Evolutionary conservation across 2,329 filamentous ascomycete species (phyloP).

Genomic region (Myriosclerotinia curreyana): DNA sequence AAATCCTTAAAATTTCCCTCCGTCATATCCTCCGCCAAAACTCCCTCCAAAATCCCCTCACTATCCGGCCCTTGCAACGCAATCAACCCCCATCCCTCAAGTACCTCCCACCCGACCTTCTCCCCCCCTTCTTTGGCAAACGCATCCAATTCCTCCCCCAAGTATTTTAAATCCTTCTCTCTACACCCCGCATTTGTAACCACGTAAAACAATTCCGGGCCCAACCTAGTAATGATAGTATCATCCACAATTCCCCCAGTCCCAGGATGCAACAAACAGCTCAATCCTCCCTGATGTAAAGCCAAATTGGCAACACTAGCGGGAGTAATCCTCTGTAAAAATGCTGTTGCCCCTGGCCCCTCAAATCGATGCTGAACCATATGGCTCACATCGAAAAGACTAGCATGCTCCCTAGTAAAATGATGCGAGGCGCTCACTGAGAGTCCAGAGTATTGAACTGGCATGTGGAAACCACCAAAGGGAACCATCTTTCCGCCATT

Average conservation of each 20-base stretch:
- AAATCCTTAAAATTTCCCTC: conserved; percentile 58
- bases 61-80: conserved; percentile 86
- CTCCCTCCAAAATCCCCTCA: conserved; percentile 62
- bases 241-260: conserved; percentile 95
- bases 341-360: conserved; percentile 74
- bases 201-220: conserved; percentile 75
- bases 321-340: conserved; percentile 83
- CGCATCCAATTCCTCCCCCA: conserved; percentile 64
- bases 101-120: conserved; percentile 64
- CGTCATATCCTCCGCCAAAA: conserved; percentile 52
- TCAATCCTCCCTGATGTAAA: conserved; percentile 72
- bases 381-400: conserved; percentile 93
- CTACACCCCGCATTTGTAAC: conserved; percentile 94
- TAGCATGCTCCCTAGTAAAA: conserved; percentile 84
- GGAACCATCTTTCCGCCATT: conserved; percentile 91
- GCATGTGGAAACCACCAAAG: conserved; percentile 93
- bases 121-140: conserved; percentile 55
- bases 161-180: conserved; percentile 80
- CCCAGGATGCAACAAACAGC: conserved; percentile 72
- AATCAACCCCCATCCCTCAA: conserved; percentile 73
- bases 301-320: conserved; percentile 63
- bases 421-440: conserved; percentile 81
- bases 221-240: conserved; percentile 82
- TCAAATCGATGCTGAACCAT: conserved; percentile 90
- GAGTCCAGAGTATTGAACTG: conserved; percentile 77